Percentiles rank a stretch among this genome's conserved stretches.
These are phyloP conservation scores for Silene latifolia DNA, from an alignment of 148 eudicot species.

Conservation along the genomic window DNA sequence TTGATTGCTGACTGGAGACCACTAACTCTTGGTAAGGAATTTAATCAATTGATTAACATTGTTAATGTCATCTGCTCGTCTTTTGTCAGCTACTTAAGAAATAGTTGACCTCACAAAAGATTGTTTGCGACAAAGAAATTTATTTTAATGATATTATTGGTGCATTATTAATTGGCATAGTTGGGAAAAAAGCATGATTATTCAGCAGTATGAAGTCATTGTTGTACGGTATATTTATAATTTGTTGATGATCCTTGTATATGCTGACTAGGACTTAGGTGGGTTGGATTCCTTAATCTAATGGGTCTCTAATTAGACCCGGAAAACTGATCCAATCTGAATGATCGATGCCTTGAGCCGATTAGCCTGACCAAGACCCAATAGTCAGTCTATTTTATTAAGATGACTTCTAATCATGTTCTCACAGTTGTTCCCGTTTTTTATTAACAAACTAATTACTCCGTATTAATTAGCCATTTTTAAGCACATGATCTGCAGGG, in stretches of 20 bases:
- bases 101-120: constrained; percentile 10
- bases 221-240: constrained; percentile 1
- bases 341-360: not conserved
- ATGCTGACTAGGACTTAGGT: constrained; percentile 7
- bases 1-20: constrained; percentile 26
- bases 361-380: not conserved
- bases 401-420: not conserved
- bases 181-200: not conserved
- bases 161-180: constrained; percentile 10
- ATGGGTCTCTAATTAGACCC: not conserved
- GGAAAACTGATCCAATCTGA: no score
- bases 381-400: not conserved
- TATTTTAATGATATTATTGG: not conserved
- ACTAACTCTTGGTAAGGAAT: constrained; percentile 17
- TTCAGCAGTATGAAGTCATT: not conserved
- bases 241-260: not conserved
- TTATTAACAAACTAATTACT: not conserved
- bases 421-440: not conserved
- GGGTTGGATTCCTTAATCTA: not conserved
- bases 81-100: constrained; percentile 10
- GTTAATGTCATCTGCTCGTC: not conserved
- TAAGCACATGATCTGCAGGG: not conserved
- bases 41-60: not conserved
- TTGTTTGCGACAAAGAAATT: no score
- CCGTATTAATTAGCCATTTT: not conserved